A percentile compares a stretch with the other conserved stretches of the same genome.
These are phyloP conservation scores for Lachnellula subtilissima DNA, from an alignment of 2,329 filamentous ascomycete species.

Conservation along the genomic window DNA sequence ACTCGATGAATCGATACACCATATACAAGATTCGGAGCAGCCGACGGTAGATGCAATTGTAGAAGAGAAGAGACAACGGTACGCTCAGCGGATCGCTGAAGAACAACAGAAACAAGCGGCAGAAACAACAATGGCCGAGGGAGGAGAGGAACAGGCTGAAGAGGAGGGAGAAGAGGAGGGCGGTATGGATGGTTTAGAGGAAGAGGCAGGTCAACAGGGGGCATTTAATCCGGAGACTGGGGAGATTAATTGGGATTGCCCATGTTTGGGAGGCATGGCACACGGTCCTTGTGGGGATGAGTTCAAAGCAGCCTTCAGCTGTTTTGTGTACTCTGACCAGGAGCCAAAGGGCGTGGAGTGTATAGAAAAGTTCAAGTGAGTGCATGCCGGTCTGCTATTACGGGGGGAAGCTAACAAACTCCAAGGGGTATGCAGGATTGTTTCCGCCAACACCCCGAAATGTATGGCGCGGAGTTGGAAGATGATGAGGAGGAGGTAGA, in stretches of 20 bases:
- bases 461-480: constrained; percentile 84
- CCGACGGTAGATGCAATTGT: constrained; percentile 64
- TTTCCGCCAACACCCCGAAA: constrained; percentile 86
- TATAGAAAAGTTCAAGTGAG: constrained; percentile 95
- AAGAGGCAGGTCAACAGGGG: constrained; percentile 79
- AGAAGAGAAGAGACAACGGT: constrained; percentile 51
- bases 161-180: constrained; percentile 28
- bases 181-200: constrained; percentile 57
- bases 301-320: constrained; percentile 94
- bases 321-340: constrained; percentile 91
- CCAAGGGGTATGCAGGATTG: constrained; percentile 91
- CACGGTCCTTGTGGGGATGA: constrained; percentile 92
- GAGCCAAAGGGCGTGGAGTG: constrained; percentile 98
- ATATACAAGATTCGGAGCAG: constrained; percentile 45
- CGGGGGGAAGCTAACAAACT: constrained; percentile 19
- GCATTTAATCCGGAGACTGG: constrained; percentile 98
- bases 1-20: constrained; percentile 32
- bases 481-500: constrained; percentile 62
- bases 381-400: constrained; percentile 21
- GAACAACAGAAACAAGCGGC: constrained; percentile 22
- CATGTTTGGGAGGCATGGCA: constrained; percentile 95
- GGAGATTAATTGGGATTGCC: constrained; percentile 99
- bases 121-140: constrained; percentile 19
- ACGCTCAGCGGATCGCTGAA: constrained; percentile 26
- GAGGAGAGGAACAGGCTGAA: constrained; percentile 17